These are phyloP conservation scores for Podaxis mareebaensis DNA, from an alignment of 768 basidiomycete genomes.

Conservation along the genomic window DNA sequence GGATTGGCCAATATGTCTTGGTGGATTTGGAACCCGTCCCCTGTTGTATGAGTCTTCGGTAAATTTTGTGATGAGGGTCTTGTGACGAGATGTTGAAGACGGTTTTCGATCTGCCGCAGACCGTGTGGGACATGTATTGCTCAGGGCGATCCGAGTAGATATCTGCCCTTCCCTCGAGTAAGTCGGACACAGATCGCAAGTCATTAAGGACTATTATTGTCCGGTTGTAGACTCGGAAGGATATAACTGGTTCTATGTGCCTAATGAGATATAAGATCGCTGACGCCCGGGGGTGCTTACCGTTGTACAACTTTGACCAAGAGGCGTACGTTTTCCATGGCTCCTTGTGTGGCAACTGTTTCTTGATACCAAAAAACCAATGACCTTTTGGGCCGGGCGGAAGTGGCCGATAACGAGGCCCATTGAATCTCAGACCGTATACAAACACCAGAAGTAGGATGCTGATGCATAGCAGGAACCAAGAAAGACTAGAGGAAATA, in stretches of 20 bases:
- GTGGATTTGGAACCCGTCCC: slow-evolving; percentile 38
- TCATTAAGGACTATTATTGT: slow-evolving; percentile 51
- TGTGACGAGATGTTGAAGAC: slow-evolving; percentile 46
- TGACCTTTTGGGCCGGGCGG: slow-evolving; percentile 22
- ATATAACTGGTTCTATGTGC: slow-evolving; percentile 43
- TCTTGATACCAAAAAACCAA: slow-evolving; percentile 18
- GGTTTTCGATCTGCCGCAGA: slow-evolving; percentile 41
- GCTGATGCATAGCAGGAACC: neutral
- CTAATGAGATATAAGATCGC: neutral
- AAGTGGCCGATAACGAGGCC: slow-evolving; percentile 8
- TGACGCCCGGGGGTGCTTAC: slow-evolving; percentile 8
- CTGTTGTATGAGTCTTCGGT: slow-evolving; percentile 40
- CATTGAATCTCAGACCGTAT: neutral
- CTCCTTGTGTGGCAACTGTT: slow-evolving; percentile 18
- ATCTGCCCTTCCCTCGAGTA: slow-evolving; percentile 50
- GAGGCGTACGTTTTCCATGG: slow-evolving; percentile 24
- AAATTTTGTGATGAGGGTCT: slow-evolving; percentile 37
- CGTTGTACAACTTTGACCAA: slow-evolving; percentile 19
- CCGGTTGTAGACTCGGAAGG: slow-evolving; percentile 45
- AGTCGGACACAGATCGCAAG: slow-evolving; percentile 40
- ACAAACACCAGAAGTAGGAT: neutral
- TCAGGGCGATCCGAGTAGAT: slow-evolving; percentile 59
- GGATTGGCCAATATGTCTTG: slow-evolving; percentile 32
- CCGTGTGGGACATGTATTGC: slow-evolving; percentile 41
- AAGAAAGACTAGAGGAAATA: neutral